These are phyloP conservation scores for Verticillium alfalfae DNA, from an alignment of 2,329 filamentous ascomycete genomes.

Conservation along the genomic window DNA sequence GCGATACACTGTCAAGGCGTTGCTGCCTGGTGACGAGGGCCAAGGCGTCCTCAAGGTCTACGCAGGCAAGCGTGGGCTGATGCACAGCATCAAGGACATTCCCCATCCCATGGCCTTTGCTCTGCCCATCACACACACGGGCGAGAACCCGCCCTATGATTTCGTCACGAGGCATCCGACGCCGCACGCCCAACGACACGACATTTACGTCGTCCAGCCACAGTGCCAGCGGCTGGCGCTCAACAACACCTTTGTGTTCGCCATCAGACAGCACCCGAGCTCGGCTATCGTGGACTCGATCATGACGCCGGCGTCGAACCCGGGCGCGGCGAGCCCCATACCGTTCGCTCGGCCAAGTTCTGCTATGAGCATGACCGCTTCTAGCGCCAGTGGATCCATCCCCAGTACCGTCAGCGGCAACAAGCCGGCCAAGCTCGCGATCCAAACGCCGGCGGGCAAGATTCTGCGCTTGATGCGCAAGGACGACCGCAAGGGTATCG, in stretches of 20 bases:
- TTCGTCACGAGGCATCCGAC: constrained; percentile 92
- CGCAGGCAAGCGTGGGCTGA: constrained; percentile 87
- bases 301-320: constrained; percentile 40
- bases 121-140: constrained; percentile 83
- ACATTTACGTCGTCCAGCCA: constrained; percentile 93
- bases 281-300: constrained; percentile 36
- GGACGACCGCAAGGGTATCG: constrained; percentile 58
- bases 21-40: constrained; percentile 88
- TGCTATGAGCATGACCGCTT: constrained; percentile 59
- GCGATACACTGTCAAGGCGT: constrained; percentile 86
- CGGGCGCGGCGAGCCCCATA: constrained; percentile 47
- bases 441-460: constrained; percentile 91
- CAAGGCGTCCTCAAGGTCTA: constrained; percentile 86
- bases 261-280: constrained; percentile 82
- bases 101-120: constrained; percentile 86
- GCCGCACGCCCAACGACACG: constrained; percentile 93
- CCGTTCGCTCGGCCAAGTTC: constrained; percentile 58
- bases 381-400: constrained; percentile 51
- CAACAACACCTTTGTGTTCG: constrained; percentile 98
- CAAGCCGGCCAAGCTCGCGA: constrained; percentile 85
- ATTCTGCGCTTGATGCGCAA: constrained; percentile 84
- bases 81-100: constrained; percentile 97
- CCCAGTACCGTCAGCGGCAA: constrained; percentile 49
- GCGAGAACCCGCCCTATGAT: constrained; percentile 90
- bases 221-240: constrained; percentile 83